phyloP scores from a whole-genome alignment of 179 eudicot species.

The Beta macrorhiza region DNA sequence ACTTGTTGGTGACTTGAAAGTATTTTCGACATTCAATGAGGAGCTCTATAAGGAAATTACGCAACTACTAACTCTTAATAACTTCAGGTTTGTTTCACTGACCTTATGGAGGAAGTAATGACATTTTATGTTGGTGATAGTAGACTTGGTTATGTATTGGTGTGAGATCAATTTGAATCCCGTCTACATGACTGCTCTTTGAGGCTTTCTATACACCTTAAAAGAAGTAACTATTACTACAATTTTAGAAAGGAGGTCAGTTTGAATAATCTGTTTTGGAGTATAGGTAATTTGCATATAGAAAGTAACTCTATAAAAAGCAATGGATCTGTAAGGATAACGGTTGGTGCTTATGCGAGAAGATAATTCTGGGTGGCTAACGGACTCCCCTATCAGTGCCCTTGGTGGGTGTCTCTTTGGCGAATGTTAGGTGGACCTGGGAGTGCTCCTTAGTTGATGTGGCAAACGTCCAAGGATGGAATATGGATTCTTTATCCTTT shows the following conservation, averaged over 20 bases:
- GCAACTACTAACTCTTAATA: slow-evolving; percentile 62
- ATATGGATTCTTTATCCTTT: neutral
- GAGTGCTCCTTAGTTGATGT: neutral
- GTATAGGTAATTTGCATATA: neutral
- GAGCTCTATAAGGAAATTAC: slow-evolving; percentile 74
- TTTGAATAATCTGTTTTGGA: neutral
- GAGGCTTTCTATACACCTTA: no score
- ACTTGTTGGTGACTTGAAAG: slow-evolving; percentile 71
- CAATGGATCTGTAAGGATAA: neutral
- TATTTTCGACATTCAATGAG: slow-evolving; percentile 75
- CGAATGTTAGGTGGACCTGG: neutral
- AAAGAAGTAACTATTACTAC: neutral
- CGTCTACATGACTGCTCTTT: no score
- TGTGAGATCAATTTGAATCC: no score
- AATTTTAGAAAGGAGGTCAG: neutral
- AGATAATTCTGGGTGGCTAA: neutral
- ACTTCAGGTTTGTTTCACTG: slow-evolving; percentile 59
- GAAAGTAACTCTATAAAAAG: neutral
- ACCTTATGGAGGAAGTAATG: neutral
- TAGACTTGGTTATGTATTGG: no score
- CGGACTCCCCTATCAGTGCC: neutral
- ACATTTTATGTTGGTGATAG: no score
- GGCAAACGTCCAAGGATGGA: neutral
- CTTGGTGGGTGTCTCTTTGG: neutral
- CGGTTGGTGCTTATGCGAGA: neutral